Conservation (phyloP, 805 yeast genomes). For the Saccharomyces kudriavzevii region DNA sequence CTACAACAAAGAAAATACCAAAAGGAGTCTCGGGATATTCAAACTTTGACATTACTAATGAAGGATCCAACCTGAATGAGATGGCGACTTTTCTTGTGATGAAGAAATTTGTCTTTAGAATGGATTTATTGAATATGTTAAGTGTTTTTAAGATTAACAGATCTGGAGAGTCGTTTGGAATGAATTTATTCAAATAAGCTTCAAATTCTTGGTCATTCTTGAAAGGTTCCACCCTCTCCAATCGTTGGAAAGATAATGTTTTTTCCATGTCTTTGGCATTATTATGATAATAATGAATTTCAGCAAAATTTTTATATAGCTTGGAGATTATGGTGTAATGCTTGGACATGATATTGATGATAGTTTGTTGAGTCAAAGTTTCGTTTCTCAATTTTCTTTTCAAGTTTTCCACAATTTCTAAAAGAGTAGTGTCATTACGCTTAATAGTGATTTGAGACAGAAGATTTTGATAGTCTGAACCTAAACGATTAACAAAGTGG, state of each 20-base stretch:
- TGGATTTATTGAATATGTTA: slow-evolving; percentile 73
- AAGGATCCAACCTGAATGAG: slow-evolving; percentile 83
- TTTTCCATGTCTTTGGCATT: slow-evolving; percentile 43
- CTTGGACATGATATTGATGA: slow-evolving; percentile 64
- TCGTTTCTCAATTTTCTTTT: slow-evolving; percentile 88
- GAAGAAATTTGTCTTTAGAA: slow-evolving; percentile 89
- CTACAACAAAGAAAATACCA: slow-evolving; percentile 93
- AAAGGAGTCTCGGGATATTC: slow-evolving; percentile 91
- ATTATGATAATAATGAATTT: slow-evolving; percentile 68
- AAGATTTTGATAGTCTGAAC: slow-evolving; percentile 76
- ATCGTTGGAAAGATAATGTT: slow-evolving; percentile 81
- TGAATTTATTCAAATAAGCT: slow-evolving; percentile 52
- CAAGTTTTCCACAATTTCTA: slow-evolving; percentile 69
- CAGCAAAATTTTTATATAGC: slow-evolving; percentile 85
- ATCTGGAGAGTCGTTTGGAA: slow-evolving; percentile 71
- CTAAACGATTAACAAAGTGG: slow-evolving; percentile 89
- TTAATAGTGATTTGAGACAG: slow-evolving; percentile 53
- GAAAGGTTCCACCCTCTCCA: slow-evolving; percentile 68
- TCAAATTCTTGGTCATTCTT: slow-evolving; percentile 69
- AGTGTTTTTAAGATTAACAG: slow-evolving; percentile 74
- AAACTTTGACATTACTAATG: slow-evolving; percentile 61
- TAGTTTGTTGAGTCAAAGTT: slow-evolving; percentile 81
- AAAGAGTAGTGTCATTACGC: slow-evolving; percentile 49
- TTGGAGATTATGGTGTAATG: slow-evolving; percentile 68
- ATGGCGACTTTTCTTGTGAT: slow-evolving; percentile 90